A percentile compares a stretch with the other conserved stretches of the same genome.
Conservation (phyloP, 495 filamentous ascomycete species). For the Podospora tetraspora region DNA sequence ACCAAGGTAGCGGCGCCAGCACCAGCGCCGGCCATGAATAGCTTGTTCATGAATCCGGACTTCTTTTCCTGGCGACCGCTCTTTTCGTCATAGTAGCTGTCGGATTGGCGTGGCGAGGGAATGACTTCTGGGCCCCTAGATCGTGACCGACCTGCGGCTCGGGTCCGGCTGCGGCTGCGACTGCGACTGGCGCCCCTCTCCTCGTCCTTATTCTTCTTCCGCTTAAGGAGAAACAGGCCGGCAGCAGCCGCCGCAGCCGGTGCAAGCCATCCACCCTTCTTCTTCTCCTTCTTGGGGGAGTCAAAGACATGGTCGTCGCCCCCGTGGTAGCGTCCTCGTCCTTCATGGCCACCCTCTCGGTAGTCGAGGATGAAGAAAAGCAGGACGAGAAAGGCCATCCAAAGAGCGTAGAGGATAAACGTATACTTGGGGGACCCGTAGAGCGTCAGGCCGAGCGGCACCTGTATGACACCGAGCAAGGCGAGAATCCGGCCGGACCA, state of each 20-base stretch:
- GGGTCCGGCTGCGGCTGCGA: constrained; percentile 28
- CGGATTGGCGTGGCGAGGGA: constrained; percentile 41
- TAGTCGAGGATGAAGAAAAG: constrained; percentile 71
- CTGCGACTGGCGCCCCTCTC: constrained; percentile 33
- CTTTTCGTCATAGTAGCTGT: constrained; percentile 59
- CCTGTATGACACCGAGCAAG: constrained; percentile 77
- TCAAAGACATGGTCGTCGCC: constrained; percentile 37
- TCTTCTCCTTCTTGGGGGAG: constrained; percentile 27
- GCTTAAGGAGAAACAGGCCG: constrained; percentile 47
- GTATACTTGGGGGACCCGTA: constrained; percentile 82
- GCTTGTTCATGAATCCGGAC: constrained; percentile 58
- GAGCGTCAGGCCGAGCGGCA: constrained; percentile 82
- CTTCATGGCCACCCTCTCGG: constrained; percentile 43
- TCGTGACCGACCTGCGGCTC: constrained; percentile 21
- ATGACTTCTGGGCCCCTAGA: constrained; percentile 42
- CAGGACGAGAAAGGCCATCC: constrained; percentile 59
- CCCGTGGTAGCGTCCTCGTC: constrained; percentile 35
- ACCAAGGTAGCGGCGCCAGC: constrained; percentile 61
- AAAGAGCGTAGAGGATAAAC: constrained; percentile 81
- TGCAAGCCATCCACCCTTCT: constrained; percentile 43
- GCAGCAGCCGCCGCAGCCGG: constrained; percentile 57
- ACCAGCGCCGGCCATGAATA: constrained; percentile 62
- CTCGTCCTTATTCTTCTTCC: constrained; percentile 37
- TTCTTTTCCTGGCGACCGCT: constrained; percentile 27
- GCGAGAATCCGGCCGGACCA: constrained; percentile 77